Conservation (phyloP, 176 grass and related monocot genomes). For the Tillandsia leiboldiana region DNA sequence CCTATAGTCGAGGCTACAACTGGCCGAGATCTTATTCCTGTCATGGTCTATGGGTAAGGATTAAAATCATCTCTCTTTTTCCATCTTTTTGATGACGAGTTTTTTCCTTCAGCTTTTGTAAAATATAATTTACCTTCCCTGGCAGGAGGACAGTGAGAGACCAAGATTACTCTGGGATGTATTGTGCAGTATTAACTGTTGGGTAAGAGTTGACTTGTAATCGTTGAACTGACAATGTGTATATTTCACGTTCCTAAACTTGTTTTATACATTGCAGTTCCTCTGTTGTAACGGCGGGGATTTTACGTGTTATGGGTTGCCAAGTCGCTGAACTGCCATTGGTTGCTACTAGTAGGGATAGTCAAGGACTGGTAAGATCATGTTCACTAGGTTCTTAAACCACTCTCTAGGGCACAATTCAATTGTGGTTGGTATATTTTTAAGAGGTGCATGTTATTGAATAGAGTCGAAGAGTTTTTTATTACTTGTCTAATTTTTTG, state of each 20-base stretch:
- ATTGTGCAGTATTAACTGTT: constrained; percentile 71
- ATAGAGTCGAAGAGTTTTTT: no score
- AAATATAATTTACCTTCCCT: constrained; percentile 17
- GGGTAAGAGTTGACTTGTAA: constrained; percentile 33
- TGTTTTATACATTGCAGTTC: constrained; percentile 35
- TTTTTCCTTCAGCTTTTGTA: background rate
- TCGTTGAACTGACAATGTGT: background rate
- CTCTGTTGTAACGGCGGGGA: constrained; percentile 59
- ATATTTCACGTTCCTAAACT: constrained; percentile 15
- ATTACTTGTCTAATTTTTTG: no score
- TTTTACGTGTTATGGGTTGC: constrained; percentile 57
- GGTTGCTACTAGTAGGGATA: constrained; percentile 54
- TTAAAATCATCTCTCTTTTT: constrained; percentile 1
- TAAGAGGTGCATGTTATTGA: background rate
- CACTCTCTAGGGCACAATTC: background rate
- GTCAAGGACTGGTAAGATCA: constrained; percentile 55
- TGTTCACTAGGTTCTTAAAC: constrained; percentile 2
- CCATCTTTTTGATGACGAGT: background rate
- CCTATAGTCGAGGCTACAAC: constrained; percentile 71
- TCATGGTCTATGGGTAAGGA: constrained; percentile 88
- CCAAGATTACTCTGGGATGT: constrained; percentile 87
- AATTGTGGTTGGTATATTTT: background rate
- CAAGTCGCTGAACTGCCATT: constrained; percentile 70
- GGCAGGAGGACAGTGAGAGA: constrained; percentile 64
- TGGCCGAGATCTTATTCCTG: constrained; percentile 81